Conservation (phyloP, 1,284 basidiomycete species). For the Apiotrichum mycotoxinovorans region DNA sequence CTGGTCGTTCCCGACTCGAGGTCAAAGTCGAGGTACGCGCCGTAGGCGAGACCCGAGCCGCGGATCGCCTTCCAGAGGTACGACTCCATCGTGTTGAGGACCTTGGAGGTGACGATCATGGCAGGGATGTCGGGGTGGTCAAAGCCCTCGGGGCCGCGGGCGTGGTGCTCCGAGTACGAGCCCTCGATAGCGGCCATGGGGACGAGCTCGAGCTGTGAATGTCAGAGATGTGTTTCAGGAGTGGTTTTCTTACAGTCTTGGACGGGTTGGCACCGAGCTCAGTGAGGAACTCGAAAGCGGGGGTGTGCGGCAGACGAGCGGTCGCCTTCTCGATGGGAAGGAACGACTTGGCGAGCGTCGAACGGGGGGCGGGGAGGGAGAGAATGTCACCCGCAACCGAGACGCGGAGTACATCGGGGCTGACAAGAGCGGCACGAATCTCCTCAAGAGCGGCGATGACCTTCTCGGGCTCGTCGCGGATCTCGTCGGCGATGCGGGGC, state of each 20-base stretch:
- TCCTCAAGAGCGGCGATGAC: constrained; percentile 71
- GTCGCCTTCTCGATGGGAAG: constrained; percentile 55
- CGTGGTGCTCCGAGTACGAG: constrained; percentile 76
- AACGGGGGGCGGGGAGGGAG: constrained; percentile 65
- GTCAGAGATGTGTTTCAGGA: background rate
- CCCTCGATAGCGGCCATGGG: constrained; percentile 92
- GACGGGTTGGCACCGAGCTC: constrained; percentile 68
- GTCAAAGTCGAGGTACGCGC: constrained; percentile 74
- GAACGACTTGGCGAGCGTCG: constrained; percentile 68
- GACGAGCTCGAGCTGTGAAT: constrained; percentile 69
- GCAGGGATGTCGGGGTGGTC: constrained; percentile 80
- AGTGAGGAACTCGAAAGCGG: constrained; percentile 68
- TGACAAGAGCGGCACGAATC: constrained; percentile 63
- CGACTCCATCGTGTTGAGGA: constrained; percentile 90
- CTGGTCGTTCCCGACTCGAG: constrained; percentile 75
- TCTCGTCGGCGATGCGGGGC: constrained; percentile 66
- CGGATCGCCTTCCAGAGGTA: constrained; percentile 91
- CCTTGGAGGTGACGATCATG: constrained; percentile 75
- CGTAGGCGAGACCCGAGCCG: constrained; percentile 90
- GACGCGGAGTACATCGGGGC: constrained; percentile 77
- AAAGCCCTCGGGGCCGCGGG: constrained; percentile 72
- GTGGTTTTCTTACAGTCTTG: constrained; percentile 61
- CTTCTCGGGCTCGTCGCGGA: constrained; percentile 69
- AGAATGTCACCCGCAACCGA: constrained; percentile 83
- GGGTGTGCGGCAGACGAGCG: constrained; percentile 64